Evolutionary conservation across 2,329 filamentous ascomycete species (phyloP).

Genomic region (Diplodia sapinea): DNA sequence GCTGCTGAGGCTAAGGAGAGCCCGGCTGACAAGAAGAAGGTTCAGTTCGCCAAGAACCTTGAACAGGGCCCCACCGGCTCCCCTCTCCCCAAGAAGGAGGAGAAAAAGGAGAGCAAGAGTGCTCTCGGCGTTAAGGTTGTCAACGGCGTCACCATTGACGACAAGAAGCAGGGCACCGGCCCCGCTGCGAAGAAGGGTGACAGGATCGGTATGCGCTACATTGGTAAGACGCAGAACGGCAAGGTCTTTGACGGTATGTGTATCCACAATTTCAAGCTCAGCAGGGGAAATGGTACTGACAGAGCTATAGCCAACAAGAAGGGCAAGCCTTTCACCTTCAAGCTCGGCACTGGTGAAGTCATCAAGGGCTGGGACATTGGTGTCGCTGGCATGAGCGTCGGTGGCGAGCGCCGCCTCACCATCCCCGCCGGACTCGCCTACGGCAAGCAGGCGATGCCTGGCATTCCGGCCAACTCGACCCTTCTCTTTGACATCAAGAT

Average conservation of each 20-base stretch:
- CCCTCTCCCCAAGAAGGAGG: constrained; percentile 53
- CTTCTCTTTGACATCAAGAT: constrained; percentile 80
- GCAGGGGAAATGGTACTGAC: constrained; percentile 35
- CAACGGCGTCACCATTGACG: constrained; percentile 89
- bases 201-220: constrained; percentile 93
- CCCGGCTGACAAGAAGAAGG: constrained; percentile 81
- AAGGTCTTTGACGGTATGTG: constrained; percentile 91
- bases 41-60: constrained; percentile 98
- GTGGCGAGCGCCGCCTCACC: constrained; percentile 89
- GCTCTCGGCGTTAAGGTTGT: constrained; percentile 76
- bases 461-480: constrained; percentile 89
- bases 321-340: constrained; percentile 96
- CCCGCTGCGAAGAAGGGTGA: constrained; percentile 87
- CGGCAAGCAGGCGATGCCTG: constrained; percentile 79
- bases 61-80: constrained; percentile 85
- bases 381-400: constrained; percentile 87
- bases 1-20: constrained; percentile 53
- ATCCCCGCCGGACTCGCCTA: constrained; percentile 89
- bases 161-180: constrained; percentile 89
- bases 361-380: constrained; percentile 99
- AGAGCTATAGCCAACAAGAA: constrained; percentile 86
- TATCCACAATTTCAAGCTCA: neutral
- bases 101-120: constrained; percentile 49
- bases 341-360: constrained; percentile 90
- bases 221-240: constrained; percentile 89